Evolutionary conservation across 345 rosid species (phyloP).

Genomic region (Camelina laxa): DNA sequence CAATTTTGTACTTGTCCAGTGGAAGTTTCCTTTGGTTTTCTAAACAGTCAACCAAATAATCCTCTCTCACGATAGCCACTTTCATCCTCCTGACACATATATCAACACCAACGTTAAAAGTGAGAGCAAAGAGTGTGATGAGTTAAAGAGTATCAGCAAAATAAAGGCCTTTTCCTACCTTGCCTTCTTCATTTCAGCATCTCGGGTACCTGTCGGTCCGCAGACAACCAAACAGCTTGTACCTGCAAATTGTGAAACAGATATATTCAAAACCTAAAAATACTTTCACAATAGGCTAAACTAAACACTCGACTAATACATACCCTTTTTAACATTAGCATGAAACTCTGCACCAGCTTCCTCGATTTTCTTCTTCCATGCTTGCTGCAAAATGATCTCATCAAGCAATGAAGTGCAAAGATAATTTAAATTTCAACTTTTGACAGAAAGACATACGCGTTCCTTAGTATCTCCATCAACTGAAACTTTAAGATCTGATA

Average conservation of each 20-base stretch:
- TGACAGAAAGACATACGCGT: slow-evolving; percentile 49
- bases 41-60: slow-evolving; percentile 79
- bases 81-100: slow-evolving; percentile 78
- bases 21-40: slow-evolving; percentile 81
- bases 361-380: slow-evolving; percentile 80
- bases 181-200: slow-evolving; percentile 77
- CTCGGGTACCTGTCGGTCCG: slow-evolving; percentile 56
- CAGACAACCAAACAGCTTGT: slow-evolving; percentile 81
- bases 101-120: slow-evolving; percentile 20
- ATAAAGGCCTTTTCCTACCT: slow-evolving; percentile 58
- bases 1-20: slow-evolving; percentile 72
- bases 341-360: slow-evolving; percentile 78
- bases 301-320: background rate
- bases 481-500: slow-evolving; percentile 73
- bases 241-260: slow-evolving; percentile 56
- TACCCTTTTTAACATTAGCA: slow-evolving; percentile 79
- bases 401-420: slow-evolving; percentile 34
- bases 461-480: slow-evolving; percentile 68
- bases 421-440: background rate
- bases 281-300: slow-evolving; percentile 18
- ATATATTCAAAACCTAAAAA: slow-evolving; percentile 13
- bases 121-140: slow-evolving; percentile 17
- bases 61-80: slow-evolving; percentile 82
- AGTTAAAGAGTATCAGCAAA: slow-evolving; percentile 30
- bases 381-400: slow-evolving; percentile 57